Percentiles rank a stretch among this genome's conserved stretches.
Conservation (phyloP, 805 yeast genomes). For the Clavispora vitiphila region DNA sequence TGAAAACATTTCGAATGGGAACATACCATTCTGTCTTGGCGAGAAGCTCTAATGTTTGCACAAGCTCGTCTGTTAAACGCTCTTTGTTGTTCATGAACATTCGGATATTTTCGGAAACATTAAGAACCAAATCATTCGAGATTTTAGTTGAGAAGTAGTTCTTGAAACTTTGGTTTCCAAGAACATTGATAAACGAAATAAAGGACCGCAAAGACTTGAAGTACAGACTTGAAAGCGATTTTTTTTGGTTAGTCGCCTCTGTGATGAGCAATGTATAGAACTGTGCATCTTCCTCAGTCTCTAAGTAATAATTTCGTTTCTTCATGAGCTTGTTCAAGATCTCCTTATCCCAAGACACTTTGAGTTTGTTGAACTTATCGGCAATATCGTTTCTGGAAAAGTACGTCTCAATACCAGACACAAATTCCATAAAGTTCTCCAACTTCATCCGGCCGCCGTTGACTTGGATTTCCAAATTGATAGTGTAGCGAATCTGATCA, state of each 20-base stretch:
- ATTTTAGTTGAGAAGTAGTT: conserved; percentile 24
- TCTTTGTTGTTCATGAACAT: conserved; percentile 15
- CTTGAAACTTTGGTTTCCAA: conserved; percentile 19
- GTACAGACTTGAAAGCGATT: conserved; percentile 6
- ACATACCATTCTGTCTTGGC: conserved; percentile 22
- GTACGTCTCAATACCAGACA: conserved; percentile 5
- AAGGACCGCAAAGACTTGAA: conserved; percentile 24
- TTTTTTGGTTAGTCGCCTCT: not conserved
- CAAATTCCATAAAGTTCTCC: conserved; percentile 2
- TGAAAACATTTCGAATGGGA: conserved; percentile 15
- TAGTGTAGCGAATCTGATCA: not conserved
- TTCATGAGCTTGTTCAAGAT: conserved; percentile 12
- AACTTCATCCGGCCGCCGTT: not conserved
- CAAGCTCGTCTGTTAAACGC: conserved; percentile 16
- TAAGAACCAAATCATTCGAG: conserved; percentile 23
- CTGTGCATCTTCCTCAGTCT: not conserved
- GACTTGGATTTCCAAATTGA: not conserved
- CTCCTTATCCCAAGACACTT: conserved; percentile 8
- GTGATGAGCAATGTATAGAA: not conserved
- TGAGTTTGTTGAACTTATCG: conserved; percentile 4
- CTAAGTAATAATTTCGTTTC: conserved; percentile 1
- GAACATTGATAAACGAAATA: conserved; percentile 25
- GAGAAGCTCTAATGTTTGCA: conserved; percentile 15
- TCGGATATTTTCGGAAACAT: conserved; percentile 27
- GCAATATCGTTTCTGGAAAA: conserved; percentile 8